These are phyloP conservation scores for Pseudogymnoascus sp. DNA, from an alignment of 2,329 filamentous ascomycete genomes.

Conservation along the genomic window DNA sequence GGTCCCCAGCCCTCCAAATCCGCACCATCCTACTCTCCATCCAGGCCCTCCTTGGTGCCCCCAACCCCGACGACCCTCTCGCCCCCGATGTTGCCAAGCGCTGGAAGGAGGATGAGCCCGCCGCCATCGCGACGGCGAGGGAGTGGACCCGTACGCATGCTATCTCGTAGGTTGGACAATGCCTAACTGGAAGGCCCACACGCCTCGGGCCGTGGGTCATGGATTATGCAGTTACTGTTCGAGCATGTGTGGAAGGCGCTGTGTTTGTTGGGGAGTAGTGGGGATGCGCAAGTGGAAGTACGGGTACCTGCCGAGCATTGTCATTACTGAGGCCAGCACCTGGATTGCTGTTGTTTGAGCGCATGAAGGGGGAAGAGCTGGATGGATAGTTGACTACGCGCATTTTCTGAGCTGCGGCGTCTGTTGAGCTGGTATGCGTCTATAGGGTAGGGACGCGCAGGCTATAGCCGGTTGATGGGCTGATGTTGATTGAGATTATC, in stretches of 20 bases:
- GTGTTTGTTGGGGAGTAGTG: neutral
- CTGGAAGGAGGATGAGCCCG: slow-evolving; percentile 94
- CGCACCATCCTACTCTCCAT: slow-evolving; percentile 98
- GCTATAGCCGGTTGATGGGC: neutral
- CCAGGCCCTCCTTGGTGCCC: slow-evolving; percentile 88
- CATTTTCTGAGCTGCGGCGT: neutral
- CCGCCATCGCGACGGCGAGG: slow-evolving; percentile 82
- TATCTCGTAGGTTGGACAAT: slow-evolving; percentile 21
- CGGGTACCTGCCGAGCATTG: neutral
- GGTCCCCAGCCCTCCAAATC: slow-evolving; percentile 96
- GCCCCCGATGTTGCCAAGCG: slow-evolving; percentile 95
- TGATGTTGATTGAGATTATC: neutral
- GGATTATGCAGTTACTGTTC: neutral
- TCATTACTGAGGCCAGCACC: neutral
- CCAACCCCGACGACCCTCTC: slow-evolving; percentile 96
- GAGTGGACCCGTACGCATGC: slow-evolving; percentile 66
- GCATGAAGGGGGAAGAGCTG: neutral
- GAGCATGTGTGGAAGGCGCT: neutral
- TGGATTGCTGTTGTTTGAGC: neutral
- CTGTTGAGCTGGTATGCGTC: neutral
- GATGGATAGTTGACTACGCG: neutral
- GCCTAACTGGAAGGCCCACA: neutral
- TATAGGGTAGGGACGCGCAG: neutral
- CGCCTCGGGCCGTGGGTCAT: neutral
- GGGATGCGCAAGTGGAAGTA: neutral